These are phyloP conservation scores for Parachlorella kessleri DNA, from an alignment of 139 green algal species.

Conservation along the genomic window DNA sequence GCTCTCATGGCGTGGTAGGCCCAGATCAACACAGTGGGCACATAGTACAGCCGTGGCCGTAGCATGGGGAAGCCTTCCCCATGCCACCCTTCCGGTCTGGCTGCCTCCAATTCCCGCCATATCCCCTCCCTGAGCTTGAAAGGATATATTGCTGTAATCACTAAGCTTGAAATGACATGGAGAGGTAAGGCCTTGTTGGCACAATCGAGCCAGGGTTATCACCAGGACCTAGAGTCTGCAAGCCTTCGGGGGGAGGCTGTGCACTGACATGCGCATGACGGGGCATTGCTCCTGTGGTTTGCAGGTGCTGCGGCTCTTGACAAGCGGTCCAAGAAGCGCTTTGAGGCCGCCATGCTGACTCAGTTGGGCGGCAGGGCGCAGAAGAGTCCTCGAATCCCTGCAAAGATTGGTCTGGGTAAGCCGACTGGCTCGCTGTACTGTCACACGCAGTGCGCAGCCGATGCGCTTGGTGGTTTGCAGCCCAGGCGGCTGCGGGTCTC, in stretches of 20 bases:
- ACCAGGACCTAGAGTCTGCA: too few species aligned
- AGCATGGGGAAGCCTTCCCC: not conserved
- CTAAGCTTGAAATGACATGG: too few species aligned
- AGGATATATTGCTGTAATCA: not conserved
- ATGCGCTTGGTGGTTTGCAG: too few species aligned
- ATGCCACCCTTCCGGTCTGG: constrained; percentile 3
- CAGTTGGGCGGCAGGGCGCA: constrained; percentile 55
- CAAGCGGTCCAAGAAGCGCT: constrained; percentile 59
- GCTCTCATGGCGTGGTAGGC: not conserved
- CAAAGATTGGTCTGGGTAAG: constrained; percentile 49
- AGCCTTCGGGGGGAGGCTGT: too few species aligned
- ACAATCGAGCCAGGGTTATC: too few species aligned
- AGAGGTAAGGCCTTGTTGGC: too few species aligned
- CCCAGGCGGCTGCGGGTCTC: too few species aligned
- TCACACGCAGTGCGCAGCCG: too few species aligned
- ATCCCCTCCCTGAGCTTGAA: not conserved
- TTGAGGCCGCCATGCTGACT: constrained; percentile 55
- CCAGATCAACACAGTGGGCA: constrained; percentile 26
- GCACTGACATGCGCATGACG: too few species aligned
- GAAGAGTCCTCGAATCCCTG: constrained; percentile 41
- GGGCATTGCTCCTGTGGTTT: too few species aligned
- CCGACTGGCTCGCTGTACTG: too few species aligned
- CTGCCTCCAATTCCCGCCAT: constrained; percentile 45
- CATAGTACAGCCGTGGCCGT: constrained; percentile 49
- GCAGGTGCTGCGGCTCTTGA: constrained; percentile 60